These are phyloP conservation scores for Ambrosia trifida DNA, from an alignment of 129 eudicot genomes.

Conservation along the genomic window DNA sequence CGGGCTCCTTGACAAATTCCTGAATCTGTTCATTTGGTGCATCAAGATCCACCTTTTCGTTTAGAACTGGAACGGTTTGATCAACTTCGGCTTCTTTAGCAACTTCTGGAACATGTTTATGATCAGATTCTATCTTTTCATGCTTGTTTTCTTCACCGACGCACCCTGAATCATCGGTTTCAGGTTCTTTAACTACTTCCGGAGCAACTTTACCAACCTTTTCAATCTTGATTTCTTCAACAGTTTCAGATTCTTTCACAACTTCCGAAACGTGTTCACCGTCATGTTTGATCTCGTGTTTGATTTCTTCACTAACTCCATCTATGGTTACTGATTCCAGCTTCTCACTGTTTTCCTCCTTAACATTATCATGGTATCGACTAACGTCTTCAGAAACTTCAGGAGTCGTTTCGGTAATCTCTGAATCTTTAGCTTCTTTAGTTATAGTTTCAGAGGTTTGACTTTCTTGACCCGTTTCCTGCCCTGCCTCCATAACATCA, in stretches of 20 bases:
- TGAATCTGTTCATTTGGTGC: conserved; percentile 24
- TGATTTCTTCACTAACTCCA: conserved; percentile 8
- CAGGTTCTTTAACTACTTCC: conserved; percentile 19
- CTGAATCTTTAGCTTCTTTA: conserved; percentile 27
- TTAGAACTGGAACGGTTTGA: conserved; percentile 11
- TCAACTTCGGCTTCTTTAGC: conserved; percentile 19
- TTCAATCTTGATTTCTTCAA: background rate
- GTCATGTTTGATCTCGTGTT: background rate
- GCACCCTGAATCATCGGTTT: background rate
- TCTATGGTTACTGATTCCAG: conserved; percentile 21
- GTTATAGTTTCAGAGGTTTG: conserved; percentile 16
- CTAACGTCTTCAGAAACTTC: conserved; percentile 9
- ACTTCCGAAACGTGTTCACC: conserved; percentile 10
- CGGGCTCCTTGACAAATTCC: conserved; percentile 11
- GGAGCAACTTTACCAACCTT: too few relatives aligned
- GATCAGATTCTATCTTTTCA: conserved; percentile 17
- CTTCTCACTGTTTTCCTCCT: conserved; percentile 13
- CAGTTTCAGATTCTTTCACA: conserved; percentile 21
- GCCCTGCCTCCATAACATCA: conserved; percentile 16
- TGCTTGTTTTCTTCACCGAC: conserved; percentile 7
- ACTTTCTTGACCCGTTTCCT: conserved; percentile 21
- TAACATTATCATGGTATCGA: conserved; percentile 4
- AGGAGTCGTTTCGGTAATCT: conserved; percentile 11
- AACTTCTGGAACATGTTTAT: conserved; percentile 12
- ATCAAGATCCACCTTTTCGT: conserved; percentile 22